Percentiles rank a stretch among this genome's conserved stretches.
Conservation (phyloP, 768 basidiomycete species). For the Trametes elegans region DNA sequence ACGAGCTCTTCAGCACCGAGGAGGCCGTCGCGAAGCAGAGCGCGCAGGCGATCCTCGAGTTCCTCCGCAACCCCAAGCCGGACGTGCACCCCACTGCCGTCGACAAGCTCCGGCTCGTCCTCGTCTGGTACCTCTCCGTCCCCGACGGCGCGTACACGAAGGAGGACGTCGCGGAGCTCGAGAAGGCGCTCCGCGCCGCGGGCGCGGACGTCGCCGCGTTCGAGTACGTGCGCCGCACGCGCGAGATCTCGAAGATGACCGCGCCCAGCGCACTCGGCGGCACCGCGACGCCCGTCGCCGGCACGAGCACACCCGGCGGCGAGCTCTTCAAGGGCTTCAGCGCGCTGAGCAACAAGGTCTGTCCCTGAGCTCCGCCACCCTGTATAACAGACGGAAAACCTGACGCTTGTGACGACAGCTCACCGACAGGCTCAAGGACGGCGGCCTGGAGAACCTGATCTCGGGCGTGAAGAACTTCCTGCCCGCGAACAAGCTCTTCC, state of each 20-base stretch:
- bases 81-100: conserved; percentile 64
- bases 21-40: conserved; percentile 88
- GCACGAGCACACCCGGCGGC: conserved; percentile 65
- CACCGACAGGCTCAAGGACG: conserved; percentile 90
- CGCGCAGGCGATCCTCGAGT: conserved; percentile 77
- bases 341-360: conserved; percentile 82
- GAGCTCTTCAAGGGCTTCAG: conserved; percentile 95
- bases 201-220: conserved; percentile 83
- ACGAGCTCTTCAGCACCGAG: conserved; percentile 97
- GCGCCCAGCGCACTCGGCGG: conserved; percentile 61
- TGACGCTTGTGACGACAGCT: conserved; percentile 61
- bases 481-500: conserved; percentile 90
- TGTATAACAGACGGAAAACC: not conserved
- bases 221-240: conserved; percentile 87
- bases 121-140: conserved; percentile 93
- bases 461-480: conserved; percentile 98
- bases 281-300: conserved; percentile 63
- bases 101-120: conserved; percentile 90
- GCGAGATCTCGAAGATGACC: conserved; percentile 93
- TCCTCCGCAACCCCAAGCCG: conserved; percentile 70
- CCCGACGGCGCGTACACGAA: conserved; percentile 78
- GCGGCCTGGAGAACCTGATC: conserved; percentile 94
- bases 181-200: conserved; percentile 78
- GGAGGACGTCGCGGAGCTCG: conserved; percentile 86
- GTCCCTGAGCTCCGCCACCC: conserved; percentile 20